Evolutionary conservation across 192 early-diverging fungal species (phyloP).

Genomic region (Funneliformis geosporum): DNA sequence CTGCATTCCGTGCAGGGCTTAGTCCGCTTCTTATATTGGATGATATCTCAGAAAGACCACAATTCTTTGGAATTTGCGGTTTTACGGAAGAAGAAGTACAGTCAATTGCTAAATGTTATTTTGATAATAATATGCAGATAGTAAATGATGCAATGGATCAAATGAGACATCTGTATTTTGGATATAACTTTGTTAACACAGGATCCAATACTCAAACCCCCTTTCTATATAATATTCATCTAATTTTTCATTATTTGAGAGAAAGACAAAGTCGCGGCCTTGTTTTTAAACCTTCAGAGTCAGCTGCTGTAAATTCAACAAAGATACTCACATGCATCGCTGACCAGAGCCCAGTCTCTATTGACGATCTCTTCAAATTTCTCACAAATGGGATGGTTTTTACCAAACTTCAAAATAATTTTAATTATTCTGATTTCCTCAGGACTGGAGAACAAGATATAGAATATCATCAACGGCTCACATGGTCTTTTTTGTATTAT

Average conservation of each 20-base stretch:
- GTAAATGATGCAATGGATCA: slow-evolving; percentile 28
- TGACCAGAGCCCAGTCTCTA: too few relatives aligned
- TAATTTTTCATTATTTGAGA: slow-evolving; percentile 39
- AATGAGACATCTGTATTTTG: slow-evolving; percentile 38
- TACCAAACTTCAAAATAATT: slow-evolving; percentile 19
- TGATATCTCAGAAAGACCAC: too few relatives aligned
- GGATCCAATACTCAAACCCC: slow-evolving; percentile 33
- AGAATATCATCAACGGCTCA: slow-evolving; percentile 23
- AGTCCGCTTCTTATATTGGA: too few relatives aligned
- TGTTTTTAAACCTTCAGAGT: slow-evolving; percentile 40
- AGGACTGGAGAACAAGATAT: slow-evolving; percentile 36
- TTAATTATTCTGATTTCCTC: slow-evolving; percentile 38
- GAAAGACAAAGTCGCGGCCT: slow-evolving; percentile 35
- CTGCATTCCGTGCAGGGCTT: slow-evolving; percentile 34
- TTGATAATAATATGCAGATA: slow-evolving; percentile 36
- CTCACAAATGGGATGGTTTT: too few relatives aligned
- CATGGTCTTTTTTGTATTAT: slow-evolving; percentile 42
- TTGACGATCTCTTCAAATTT: too few relatives aligned
- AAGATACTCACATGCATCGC: not conserved
- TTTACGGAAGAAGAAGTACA: too few relatives aligned
- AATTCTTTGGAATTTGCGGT: too few relatives aligned
- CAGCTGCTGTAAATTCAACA: slow-evolving; percentile 37
- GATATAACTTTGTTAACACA: slow-evolving; percentile 39
- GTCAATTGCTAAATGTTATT: slow-evolving; percentile 41
- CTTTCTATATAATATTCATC: slow-evolving; percentile 41